phyloP scores from a whole-genome alignment of 2,329 filamentous ascomycete species.

The Ceratocystiopsis brevicomis region DNA sequence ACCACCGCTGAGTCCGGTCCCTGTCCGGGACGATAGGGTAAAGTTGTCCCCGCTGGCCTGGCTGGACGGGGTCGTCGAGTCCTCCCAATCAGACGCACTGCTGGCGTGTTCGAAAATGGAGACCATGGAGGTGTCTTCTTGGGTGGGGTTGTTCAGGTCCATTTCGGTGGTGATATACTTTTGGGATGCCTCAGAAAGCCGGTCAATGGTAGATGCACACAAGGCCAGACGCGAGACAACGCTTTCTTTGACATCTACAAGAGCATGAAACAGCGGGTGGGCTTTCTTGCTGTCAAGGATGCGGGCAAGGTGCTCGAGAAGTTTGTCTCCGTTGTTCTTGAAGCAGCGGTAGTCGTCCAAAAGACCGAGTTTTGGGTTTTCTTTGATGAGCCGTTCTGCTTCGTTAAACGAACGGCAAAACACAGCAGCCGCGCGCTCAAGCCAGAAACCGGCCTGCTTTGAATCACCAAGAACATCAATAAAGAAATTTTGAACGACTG shows the following conservation, averaged over 20 bases:
- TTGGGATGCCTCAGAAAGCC: conserved; percentile 22
- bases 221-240: too few species aligned
- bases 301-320: conserved; percentile 24
- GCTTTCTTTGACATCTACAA: too few species aligned
- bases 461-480: conserved; percentile 25
- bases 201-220: conserved; percentile 18
- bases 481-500: conserved; percentile 34
- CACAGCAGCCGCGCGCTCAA: conserved; percentile 26
- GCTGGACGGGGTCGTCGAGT: conserved; percentile 22
- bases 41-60: conserved; percentile 12
- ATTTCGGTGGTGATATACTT: conserved; percentile 16
- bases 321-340: conserved; percentile 28
- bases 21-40: not conserved
- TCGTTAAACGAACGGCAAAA: conserved; percentile 31
- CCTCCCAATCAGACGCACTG: conserved; percentile 28
- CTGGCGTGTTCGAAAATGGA: conserved; percentile 33
- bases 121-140: conserved; percentile 15
- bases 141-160: conserved; percentile 1
- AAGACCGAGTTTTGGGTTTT: conserved; percentile 22
- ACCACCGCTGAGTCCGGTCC: not conserved
- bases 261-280: too few species aligned
- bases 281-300: conserved; percentile 5
- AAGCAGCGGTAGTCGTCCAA: conserved; percentile 35
- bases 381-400: conserved; percentile 24
- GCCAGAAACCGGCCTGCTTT: conserved; percentile 26